Evolutionary conservation across 257 asterid genomes (phyloP), one percentile per base, ranked within the genome.

Genomic region (Lycium ferocissimum): DNA sequence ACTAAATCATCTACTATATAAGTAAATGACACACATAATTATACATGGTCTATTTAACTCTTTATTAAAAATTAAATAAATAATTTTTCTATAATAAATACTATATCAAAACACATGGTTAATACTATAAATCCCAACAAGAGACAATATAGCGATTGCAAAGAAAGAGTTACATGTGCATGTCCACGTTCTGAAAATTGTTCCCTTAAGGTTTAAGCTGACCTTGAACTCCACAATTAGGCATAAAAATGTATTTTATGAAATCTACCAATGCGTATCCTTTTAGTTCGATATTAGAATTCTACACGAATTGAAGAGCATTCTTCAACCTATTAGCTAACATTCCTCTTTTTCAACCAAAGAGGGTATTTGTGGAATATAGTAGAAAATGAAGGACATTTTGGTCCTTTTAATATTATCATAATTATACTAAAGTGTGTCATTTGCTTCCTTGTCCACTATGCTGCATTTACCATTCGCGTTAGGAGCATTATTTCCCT

Each of bases 261-360:
- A 14, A 13, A 70, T 38, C 47, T 70, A 3, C 7, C 33, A 70
- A 7, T 70, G 17, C 33, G 17, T 38, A 70, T 38, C 53, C 15
- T 38, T 8, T 69, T 59, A 18, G 66, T 38, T 70, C 78, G 53
- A 38, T 70, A 70, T 38, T 7, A 70, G 53, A 38, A 70, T 70
- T 70, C 53, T 67, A 69, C 76, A 69, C 37, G 76, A 59, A 69
- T 69, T 69, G 76, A 69, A 69, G 76, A 70, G 54, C 1, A 70
- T 70, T 70, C 56, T 40, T 40, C 79, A 70, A 70, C 3, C 54
- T 70, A 70, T 17, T 15, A 70, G 8, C 53, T 15, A 38, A 70
- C 8, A 70, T 14, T 37, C 56, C 56, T 18, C 54, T 40, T 40
- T 54, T 40, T 40, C 54, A 70, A 0, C 35, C 33, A 70, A 70